Evolutionary conservation across 768 basidiomycete species (phyloP).

Genomic region (Trametes maxima): DNA sequence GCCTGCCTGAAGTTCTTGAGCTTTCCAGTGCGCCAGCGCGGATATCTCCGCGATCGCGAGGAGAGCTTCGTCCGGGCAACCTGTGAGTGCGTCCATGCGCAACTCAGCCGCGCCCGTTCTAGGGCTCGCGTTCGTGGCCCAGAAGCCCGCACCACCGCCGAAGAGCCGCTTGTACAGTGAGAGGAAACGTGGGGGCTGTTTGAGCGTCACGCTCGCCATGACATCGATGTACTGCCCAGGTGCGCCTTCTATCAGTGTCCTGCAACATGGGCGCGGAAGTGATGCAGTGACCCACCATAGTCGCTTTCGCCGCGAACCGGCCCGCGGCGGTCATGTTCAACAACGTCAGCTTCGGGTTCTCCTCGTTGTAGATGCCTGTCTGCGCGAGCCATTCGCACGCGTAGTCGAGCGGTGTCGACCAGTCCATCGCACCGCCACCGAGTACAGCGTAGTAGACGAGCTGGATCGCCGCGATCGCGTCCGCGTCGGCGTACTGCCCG

Average conservation of each 20-base stretch:
- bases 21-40: slow-evolving; percentile 77
- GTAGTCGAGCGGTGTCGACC: slow-evolving; percentile 69
- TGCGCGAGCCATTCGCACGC: slow-evolving; percentile 78
- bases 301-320: slow-evolving; percentile 67
- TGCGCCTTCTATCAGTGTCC: slow-evolving; percentile 10
- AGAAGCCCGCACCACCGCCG: slow-evolving; percentile 45
- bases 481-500: slow-evolving; percentile 60
- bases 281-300: slow-evolving; percentile 57
- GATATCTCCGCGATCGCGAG: slow-evolving; percentile 76
- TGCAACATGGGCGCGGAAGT: not conserved
- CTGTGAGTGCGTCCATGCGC: slow-evolving; percentile 69
- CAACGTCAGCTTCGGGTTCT: slow-evolving; percentile 64
- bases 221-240: slow-evolving; percentile 74
- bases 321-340: slow-evolving; percentile 53
- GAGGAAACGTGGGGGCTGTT: slow-evolving; percentile 66
- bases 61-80: slow-evolving; percentile 79
- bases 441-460: slow-evolving; percentile 74
- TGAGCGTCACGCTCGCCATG: slow-evolving; percentile 63
- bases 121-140: slow-evolving; percentile 35
- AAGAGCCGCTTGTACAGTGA: slow-evolving; percentile 68
- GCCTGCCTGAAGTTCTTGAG: slow-evolving; percentile 60
- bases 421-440: slow-evolving; percentile 67
- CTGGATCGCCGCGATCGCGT: slow-evolving; percentile 79
- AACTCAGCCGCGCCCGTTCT: slow-evolving; percentile 40
- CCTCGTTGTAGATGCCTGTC: slow-evolving; percentile 61